These are phyloP conservation scores for Daldinia grandis DNA, from an alignment of 495 filamentous ascomycete species.

Conservation along the genomic window DNA sequence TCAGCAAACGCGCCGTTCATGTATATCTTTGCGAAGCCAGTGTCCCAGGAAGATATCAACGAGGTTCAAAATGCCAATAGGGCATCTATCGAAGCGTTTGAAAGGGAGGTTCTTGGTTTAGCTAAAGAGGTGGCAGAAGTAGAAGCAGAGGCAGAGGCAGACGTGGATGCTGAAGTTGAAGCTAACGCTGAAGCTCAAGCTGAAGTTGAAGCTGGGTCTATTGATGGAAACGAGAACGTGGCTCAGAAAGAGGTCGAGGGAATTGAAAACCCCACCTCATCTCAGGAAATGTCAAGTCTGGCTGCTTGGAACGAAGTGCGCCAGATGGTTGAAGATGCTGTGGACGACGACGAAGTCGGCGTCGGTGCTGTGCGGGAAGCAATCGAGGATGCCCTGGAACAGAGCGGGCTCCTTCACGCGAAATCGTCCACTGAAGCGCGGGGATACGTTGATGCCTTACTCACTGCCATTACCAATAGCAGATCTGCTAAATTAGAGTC, in stretches of 20 bases:
- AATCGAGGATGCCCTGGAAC: constrained; percentile 53
- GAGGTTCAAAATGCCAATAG: constrained; percentile 73
- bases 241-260: constrained; percentile 32
- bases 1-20: constrained; percentile 67
- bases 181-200: constrained; percentile 11
- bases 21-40: constrained; percentile 89
- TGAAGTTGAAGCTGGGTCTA: not conserved
- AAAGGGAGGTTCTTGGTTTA: constrained; percentile 67
- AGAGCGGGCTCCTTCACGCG: constrained; percentile 54
- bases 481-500: constrained; percentile 25
- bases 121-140: constrained; percentile 42
- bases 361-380: constrained; percentile 53
- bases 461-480: constrained; percentile 49
- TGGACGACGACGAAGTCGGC: constrained; percentile 62
- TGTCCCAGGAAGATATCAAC: constrained; percentile 73
- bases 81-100: constrained; percentile 70
- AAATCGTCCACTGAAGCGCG: constrained; percentile 47
- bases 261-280: constrained; percentile 33
- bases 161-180: not conserved
- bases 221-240: constrained; percentile 29
- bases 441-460: constrained; percentile 51
- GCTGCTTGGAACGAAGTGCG: constrained; percentile 63
- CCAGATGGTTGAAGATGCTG: constrained; percentile 61
- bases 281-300: constrained; percentile 39
- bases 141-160: constrained; percentile 12